A percentile compares a stretch with the other conserved stretches of the same genome.
Evolutionary conservation across 345 rosid species (phyloP).

Genomic region (Citrus sp.): DNA sequence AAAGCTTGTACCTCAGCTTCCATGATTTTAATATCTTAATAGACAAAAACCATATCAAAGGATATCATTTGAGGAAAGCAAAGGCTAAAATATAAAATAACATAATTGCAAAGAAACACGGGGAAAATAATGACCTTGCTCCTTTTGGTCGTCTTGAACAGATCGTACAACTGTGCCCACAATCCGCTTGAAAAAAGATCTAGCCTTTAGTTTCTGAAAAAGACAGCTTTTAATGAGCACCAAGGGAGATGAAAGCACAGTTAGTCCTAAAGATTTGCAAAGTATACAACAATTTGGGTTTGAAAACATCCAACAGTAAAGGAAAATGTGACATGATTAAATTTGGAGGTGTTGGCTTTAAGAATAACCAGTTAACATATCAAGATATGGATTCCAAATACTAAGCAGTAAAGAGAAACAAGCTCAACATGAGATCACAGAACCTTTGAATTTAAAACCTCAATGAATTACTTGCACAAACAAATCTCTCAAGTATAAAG

Average conservation of each 20-base stretch:
- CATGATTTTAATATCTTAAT: conserved; percentile 71
- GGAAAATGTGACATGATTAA: background rate
- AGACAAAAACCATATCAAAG: background rate
- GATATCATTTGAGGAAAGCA: background rate
- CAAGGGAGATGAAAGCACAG: background rate
- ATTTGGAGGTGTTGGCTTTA: background rate
- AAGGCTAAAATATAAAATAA: conserved; percentile 1
- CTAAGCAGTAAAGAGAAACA: background rate
- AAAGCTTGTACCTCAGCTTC: conserved; percentile 92
- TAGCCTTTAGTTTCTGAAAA: conserved; percentile 66
- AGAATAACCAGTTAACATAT: conserved; percentile 1
- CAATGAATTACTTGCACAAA: background rate
- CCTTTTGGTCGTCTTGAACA: conserved; percentile 91
- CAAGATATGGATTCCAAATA: background rate
- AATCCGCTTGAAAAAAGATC: conserved; percentile 74
- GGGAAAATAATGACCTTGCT: conserved; percentile 64
- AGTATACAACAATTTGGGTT: background rate
- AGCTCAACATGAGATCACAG: background rate
- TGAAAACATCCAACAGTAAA: background rate
- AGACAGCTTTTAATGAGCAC: conserved; percentile 19
- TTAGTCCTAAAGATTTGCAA: background rate
- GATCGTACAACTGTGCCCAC: conserved; percentile 88
- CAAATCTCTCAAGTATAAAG: background rate
- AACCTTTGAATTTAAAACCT: background rate
- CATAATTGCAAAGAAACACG: background rate